Base-by-base conservation (phyloP, 2,329 filamentous ascomycete species). In the Phialocephala subalpina region DNA sequence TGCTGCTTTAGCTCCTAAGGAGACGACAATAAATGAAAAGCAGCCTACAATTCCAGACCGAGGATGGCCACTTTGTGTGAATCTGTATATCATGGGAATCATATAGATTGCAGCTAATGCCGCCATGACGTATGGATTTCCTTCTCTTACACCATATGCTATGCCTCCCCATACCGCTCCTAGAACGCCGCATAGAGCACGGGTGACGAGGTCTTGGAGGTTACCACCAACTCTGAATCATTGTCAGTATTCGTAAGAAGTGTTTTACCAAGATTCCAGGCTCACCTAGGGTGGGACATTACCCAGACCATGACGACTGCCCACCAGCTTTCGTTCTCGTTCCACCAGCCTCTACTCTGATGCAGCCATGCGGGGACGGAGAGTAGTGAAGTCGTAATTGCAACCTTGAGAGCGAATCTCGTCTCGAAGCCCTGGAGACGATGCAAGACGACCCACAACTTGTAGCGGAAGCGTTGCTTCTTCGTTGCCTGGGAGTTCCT, bases 71-170 rank as follows among this genome's bases (percentile, higher is more conserved):
- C 84, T 86, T 64, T 84, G 83, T 0, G 84, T 84, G 66, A 82
- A 86, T 33, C 85, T 80, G 66, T 86, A 86, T 12, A 87, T 77
- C 85, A 87, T 87, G 0, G 86, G 86, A n/a, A 85, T 70, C 83
- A 88, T 86, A 70, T 83, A 88, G 6, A 87, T 77, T 2, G 80
- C 78, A 16, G 85, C 82, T 74, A 88, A 87, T 0, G 80, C 81
- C 3, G 82, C 84, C 75, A 87, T 82, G 1, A 87, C 81, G 70
- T 83, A 86, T 0, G 84, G 84, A 69, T 83, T 87, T 7, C 85
- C 85, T 49, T 82, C 69, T 3, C 80, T 81, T 14, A 83, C 84
- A 7, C 80, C 81, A 71, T 83, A 85, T 0, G 84, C 81, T 45
- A 86, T 73, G 9, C 82, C 86, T 6, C 82, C 83, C 86, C 86